phyloP scores from a whole-genome alignment of 148 eudicot genomes.

The Cornus controversa region DNA sequence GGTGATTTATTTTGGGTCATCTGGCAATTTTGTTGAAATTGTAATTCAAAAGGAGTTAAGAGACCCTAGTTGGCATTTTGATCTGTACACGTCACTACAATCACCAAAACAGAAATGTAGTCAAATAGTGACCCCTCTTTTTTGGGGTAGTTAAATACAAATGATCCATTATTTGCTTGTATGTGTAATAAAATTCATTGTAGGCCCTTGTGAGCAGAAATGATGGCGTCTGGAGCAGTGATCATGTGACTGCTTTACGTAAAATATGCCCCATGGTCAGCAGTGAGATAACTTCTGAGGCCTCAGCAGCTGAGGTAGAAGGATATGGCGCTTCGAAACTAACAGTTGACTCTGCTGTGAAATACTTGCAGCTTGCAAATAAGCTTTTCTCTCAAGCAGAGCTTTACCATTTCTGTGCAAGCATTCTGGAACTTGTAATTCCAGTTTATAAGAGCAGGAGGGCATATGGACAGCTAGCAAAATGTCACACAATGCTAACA shows the following conservation, averaged over 20 bases:
- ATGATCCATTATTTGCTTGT: background rate
- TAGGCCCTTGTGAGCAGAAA: conserved; percentile 97
- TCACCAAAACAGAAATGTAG: background rate
- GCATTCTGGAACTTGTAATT: conserved; percentile 93
- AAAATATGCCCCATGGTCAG: conserved; percentile 99
- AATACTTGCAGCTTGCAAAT: conserved; percentile 96
- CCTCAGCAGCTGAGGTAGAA: conserved; percentile 98
- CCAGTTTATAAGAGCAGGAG: conserved; percentile 98
- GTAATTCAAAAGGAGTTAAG: background rate
- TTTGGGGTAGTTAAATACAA: conserved; percentile 3
- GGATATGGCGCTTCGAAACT: conserved; percentile 99
- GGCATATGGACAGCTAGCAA: conserved; percentile 93
- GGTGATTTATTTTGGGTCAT: background rate
- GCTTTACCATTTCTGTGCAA: conserved; percentile 91
- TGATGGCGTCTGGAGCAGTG: conserved; percentile 96
- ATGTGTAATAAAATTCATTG: conserved; percentile 7
- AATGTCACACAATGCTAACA: conserved; percentile 96
- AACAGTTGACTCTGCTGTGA: conserved; percentile 96
- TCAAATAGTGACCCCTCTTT: background rate
- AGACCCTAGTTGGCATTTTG: background rate
- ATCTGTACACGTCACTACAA: background rate
- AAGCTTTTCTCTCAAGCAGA: conserved; percentile 98
- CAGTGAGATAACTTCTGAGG: conserved; percentile 77
- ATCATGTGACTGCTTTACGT: conserved; percentile 77
- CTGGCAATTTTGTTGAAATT: background rate